A percentile compares a stretch with the other conserved stretches of the same genome.
phyloP scores from a whole-genome alignment of 768 basidiomycete genomes.

The Hygrophoropsis aurantiaca region DNA sequence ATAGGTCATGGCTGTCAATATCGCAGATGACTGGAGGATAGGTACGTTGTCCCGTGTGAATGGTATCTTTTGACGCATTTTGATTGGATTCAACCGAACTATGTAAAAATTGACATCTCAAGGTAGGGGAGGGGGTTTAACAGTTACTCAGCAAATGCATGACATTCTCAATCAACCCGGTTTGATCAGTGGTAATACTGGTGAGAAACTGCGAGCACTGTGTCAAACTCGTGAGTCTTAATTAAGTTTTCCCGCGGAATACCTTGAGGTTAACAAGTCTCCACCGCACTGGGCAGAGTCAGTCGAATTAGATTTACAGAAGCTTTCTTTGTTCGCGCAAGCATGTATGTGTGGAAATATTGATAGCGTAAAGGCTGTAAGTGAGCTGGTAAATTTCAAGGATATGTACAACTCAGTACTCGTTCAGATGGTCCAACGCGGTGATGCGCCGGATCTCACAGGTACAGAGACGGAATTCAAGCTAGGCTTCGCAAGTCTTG shows the following conservation, averaged over 20 bases:
- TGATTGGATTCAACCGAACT: neutral
- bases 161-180: slow-evolving; percentile 24
- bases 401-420: too few species aligned
- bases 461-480: slow-evolving; percentile 43
- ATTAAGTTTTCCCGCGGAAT: neutral
- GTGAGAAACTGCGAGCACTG: slow-evolving; percentile 27
- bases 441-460: slow-evolving; percentile 36
- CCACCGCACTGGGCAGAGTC: slow-evolving; percentile 15
- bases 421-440: slow-evolving; percentile 4
- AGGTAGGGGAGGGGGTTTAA: slow-evolving; percentile 20
- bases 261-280: neutral
- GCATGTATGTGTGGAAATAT: slow-evolving; percentile 24
- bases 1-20: too few species aligned
- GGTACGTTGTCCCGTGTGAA: too few species aligned
- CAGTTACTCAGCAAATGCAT: slow-evolving; percentile 22
- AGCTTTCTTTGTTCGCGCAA: slow-evolving; percentile 21
- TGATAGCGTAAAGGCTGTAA: slow-evolving; percentile 18
- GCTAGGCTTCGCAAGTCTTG: slow-evolving; percentile 41
- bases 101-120: neutral
- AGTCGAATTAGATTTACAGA: slow-evolving; percentile 12
- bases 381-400: too few species aligned
- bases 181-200: slow-evolving; percentile 23
- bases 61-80: too few species aligned
- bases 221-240: slow-evolving; percentile 24
- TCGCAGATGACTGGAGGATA: too few species aligned